Evolutionary conservation across 441 rosid species (phyloP), one percentile per base, ranked within the genome.

Genomic region (Euphorbia schlechtendalii): DNA sequence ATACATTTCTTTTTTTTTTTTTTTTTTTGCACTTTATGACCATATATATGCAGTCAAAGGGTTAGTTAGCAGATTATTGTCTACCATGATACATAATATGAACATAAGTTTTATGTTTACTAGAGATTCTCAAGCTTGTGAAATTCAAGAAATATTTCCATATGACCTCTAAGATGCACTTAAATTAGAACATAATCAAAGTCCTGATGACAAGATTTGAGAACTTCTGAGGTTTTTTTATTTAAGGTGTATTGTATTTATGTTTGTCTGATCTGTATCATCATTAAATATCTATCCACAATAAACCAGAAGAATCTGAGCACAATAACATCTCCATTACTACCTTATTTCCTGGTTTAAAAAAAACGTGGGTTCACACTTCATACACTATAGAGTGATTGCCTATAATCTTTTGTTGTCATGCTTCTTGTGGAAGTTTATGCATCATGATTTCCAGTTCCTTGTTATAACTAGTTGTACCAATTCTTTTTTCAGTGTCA

Each of bases 401-500:
- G n/a, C n/a, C n/a, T n/a, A n/a, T n/a, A n/a, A n/a, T n/a, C n/a
- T n/a, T n/a, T n/a, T n/a, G n/a, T n/a, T n/a, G n/a, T n/a, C n/a
- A n/a, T n/a, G n/a, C n/a, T n/a, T n/a, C n/a, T n/a, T n/a, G n/a
- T n/a, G n/a, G n/a, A n/a, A 3, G 6, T 32, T 32, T 32, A 32
- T 32, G 34, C 6, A 32, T 32, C 34, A 2, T 32, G 6, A 32
- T 32, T 32, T 32, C 6, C 4, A 32, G 34, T 32, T 61, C 28
- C 8, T 65, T 63, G 49, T 45, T 43, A 46, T 20, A 52, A 24
- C 30, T 55, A 13, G 46, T 61, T 65, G 45, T 65, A 66, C 65
- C 15, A 25, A 34, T 68, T 43, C 34, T 32, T 67, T 46, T 79
- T 73, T 72, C 80, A 86, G 95, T 32, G 34, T 32, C 34, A 32